Percentiles rank a stretch among this genome's conserved stretches.
phyloP scores from a whole-genome alignment of 2,329 filamentous ascomycete species.

The Ciborinia camelliae region DNA sequence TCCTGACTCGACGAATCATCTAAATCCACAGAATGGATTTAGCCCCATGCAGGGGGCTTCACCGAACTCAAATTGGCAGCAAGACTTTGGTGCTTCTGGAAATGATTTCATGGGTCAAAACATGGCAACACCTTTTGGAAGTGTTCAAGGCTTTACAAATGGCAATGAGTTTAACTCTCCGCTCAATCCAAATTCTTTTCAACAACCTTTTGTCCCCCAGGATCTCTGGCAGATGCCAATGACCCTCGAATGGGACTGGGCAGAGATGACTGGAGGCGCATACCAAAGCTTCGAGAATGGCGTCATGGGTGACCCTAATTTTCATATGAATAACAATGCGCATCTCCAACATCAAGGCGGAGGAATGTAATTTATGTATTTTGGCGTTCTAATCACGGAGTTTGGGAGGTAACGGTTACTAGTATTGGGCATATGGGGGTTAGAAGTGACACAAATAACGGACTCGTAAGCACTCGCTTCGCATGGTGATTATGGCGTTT shows the following conservation, averaged over 20 bases:
- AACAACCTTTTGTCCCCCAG: constrained; percentile 85
- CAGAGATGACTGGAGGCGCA: constrained; percentile 62
- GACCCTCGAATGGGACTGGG: constrained; percentile 79
- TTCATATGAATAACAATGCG: constrained; percentile 29
- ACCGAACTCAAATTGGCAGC: constrained; percentile 27
- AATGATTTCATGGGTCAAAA: constrained; percentile 31
- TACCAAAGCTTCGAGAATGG: constrained; percentile 64
- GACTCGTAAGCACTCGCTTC: constrained; percentile 2
- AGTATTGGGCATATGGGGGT: constrained; percentile 2
- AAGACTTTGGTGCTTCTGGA: constrained; percentile 25
- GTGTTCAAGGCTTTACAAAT: constrained; percentile 31
- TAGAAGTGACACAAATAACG: neutral
- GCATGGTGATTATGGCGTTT: constrained; percentile 14
- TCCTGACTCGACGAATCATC: constrained; percentile 22
- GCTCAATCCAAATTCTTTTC: constrained; percentile 51
- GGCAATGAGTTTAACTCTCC: constrained; percentile 35
- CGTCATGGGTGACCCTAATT: constrained; percentile 30
- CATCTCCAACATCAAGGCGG: constrained; percentile 31
- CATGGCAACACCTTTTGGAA: constrained; percentile 32
- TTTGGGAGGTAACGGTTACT: neutral
- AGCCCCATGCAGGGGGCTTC: constrained; percentile 31
- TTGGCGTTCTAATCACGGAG: constrained; percentile 4
- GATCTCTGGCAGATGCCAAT: constrained; percentile 96
- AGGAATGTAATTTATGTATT: constrained; percentile 8
- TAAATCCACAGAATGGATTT: constrained; percentile 34